Conservation (phyloP, 768 basidiomycete species). For the Lyophyllum shimeji region DNA sequence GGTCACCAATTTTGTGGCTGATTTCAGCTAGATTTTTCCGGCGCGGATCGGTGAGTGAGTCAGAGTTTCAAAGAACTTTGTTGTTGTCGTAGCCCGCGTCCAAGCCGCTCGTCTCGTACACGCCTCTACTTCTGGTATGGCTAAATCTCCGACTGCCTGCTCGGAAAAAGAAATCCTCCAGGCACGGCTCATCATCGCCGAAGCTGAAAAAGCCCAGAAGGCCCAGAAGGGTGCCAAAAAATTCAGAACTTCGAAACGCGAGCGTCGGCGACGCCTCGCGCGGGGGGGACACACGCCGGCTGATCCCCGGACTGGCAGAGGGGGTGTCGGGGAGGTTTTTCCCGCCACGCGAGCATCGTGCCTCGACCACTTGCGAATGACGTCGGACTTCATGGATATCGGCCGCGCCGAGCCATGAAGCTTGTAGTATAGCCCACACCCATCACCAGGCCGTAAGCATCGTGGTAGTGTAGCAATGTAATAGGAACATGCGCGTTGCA, state of each 20-base stretch:
- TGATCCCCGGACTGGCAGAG: too few species aligned
- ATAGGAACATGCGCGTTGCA: too few species aligned
- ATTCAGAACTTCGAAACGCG: neutral
- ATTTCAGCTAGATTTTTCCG: neutral
- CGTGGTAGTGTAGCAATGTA: too few species aligned
- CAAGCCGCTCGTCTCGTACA: neutral
- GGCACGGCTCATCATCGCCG: neutral
- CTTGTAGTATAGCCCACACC: too few species aligned
- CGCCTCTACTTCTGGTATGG: neutral
- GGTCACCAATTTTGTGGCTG: neutral
- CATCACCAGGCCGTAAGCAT: too few species aligned
- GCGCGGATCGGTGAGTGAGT: neutral
- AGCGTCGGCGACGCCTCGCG: too few species aligned
- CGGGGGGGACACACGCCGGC: too few species aligned
- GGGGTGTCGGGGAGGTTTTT: too few species aligned
- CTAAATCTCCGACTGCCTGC: neutral
- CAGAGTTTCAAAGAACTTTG: neutral
- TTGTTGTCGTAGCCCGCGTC: neutral
- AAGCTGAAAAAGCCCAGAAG: neutral
- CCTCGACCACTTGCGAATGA: too few species aligned
- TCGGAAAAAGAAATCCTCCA: neutral
- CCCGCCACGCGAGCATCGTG: too few species aligned
- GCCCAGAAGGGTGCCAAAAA: neutral
- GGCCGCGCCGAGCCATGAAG: too few species aligned
- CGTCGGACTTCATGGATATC: too few species aligned